phyloP scores from a whole-genome alignment of 108 stramenopile genomes.

The Asterionellopsis glacialis region DNA sequence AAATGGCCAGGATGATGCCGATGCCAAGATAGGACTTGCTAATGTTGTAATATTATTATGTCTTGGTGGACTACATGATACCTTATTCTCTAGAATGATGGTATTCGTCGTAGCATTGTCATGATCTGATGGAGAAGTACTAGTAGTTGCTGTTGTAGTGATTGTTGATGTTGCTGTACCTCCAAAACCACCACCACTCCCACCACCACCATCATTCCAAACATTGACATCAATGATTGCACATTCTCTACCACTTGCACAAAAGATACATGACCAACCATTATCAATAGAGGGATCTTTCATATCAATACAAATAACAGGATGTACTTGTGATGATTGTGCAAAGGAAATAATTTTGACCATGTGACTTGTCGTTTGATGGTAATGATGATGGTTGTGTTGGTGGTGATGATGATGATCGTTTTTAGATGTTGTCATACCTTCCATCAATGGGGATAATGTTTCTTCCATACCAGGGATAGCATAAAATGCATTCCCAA shows the following conservation, averaged over 20 bases:
- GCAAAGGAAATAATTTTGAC: constrained; percentile 56
- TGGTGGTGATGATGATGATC: too few species aligned
- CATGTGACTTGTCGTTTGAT: neutral
- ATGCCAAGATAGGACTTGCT: constrained; percentile 66
- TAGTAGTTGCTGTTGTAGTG: too few species aligned
- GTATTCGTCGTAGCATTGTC: too few species aligned
- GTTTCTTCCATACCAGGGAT: constrained; percentile 34
- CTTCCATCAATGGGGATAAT: too few species aligned
- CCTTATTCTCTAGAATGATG: too few species aligned
- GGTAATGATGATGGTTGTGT: neutral
- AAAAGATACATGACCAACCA: constrained; percentile 46
- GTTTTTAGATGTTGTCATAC: too few species aligned
- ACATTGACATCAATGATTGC: constrained; percentile 56
- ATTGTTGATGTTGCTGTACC: constrained; percentile 1
- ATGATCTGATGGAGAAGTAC: too few species aligned
- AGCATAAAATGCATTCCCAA: constrained; percentile 70
- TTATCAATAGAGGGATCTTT: constrained; percentile 33
- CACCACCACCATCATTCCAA: neutral
- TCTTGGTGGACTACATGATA: constrained; percentile 34
- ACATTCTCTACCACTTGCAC: constrained; percentile 76
- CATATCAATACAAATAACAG: constrained; percentile 57
- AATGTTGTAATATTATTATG: constrained; percentile 48
- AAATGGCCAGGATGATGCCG: constrained; percentile 52
- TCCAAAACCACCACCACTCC: neutral
- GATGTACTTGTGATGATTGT: constrained; percentile 79